Conservation (phyloP, 2,329 filamentous ascomycete species). For the Fusarium nodosum region DNA sequence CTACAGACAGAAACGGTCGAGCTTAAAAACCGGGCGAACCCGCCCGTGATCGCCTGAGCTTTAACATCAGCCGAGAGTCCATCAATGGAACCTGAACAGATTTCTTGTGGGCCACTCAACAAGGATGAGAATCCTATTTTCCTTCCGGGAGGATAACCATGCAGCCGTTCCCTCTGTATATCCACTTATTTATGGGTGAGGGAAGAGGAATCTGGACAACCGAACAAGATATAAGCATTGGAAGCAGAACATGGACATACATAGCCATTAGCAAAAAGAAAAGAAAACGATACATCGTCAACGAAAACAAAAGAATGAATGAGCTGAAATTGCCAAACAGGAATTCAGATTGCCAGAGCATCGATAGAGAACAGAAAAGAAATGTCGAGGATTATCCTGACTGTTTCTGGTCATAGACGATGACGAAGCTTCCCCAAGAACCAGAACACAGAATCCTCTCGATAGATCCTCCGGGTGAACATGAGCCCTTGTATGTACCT, state of each 20-base stretch:
- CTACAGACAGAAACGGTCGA: background rate
- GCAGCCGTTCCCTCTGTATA: background rate
- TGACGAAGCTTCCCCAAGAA: background rate
- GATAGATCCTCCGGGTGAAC: background rate
- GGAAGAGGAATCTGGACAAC: background rate
- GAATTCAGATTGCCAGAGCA: background rate
- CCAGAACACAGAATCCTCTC: background rate
- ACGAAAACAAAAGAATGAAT: background rate
- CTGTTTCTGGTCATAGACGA: background rate
- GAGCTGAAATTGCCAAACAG: background rate
- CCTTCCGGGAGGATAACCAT: background rate
- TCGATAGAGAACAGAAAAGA: background rate
- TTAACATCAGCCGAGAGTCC: background rate
- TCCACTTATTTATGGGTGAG: background rate
- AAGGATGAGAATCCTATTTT: constrained; percentile 28
- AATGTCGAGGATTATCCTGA: background rate
- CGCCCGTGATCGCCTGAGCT: constrained; percentile 19
- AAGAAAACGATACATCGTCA: constrained; percentile 14
- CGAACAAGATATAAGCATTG: background rate
- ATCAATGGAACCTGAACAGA: background rate
- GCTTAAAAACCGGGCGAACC: constrained; percentile 5
- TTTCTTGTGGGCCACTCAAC: constrained; percentile 1
- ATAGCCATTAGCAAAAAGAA: background rate
- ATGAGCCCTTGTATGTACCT: constrained; percentile 12
- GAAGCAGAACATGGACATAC: too few relatives aligned